Conservation (phyloP, 495 filamentous ascomycete species). For the Lasiosphaeriaceae sp. region DNA sequence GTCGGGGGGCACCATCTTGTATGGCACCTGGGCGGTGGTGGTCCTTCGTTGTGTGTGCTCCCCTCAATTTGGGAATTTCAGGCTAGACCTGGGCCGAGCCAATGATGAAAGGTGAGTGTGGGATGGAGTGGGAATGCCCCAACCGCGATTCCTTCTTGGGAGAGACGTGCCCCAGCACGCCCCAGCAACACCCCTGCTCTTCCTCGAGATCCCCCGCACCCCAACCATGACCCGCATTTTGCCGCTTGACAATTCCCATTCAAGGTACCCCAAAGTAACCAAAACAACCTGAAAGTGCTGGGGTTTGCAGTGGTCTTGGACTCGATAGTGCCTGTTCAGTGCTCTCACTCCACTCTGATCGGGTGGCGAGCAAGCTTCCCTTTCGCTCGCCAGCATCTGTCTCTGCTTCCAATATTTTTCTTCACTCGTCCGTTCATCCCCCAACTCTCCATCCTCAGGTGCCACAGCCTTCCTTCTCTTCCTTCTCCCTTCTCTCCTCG, state of each 20-base stretch:
- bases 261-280: background rate
- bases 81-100: slow-evolving; percentile 11
- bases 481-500: background rate
- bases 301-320: background rate
- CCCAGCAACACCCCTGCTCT: background rate
- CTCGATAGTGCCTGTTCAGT: background rate
- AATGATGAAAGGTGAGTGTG: slow-evolving; percentile 1
- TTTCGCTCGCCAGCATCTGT: too few species aligned
- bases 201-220: background rate
- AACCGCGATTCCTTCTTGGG: slow-evolving; percentile 2
- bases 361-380: too few species aligned
- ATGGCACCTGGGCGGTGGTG: background rate
- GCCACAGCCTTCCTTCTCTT: background rate
- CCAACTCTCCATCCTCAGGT: too few species aligned
- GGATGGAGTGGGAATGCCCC: background rate
- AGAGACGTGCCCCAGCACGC: background rate
- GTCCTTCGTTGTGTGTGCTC: background rate
- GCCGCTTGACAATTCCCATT: slow-evolving; percentile 3
- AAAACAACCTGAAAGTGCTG: background rate
- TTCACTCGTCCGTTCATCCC: too few species aligned
- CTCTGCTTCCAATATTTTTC: too few species aligned
- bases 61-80: slow-evolving; percentile 15
- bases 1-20: background rate
- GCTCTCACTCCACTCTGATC: background rate
- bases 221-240: slow-evolving; percentile 10